A percentile compares a stretch with the other conserved stretches of the same genome.
phyloP scores from a whole-genome alignment of 805 yeast genomes.

The Yarrowia hollandica region DNA sequence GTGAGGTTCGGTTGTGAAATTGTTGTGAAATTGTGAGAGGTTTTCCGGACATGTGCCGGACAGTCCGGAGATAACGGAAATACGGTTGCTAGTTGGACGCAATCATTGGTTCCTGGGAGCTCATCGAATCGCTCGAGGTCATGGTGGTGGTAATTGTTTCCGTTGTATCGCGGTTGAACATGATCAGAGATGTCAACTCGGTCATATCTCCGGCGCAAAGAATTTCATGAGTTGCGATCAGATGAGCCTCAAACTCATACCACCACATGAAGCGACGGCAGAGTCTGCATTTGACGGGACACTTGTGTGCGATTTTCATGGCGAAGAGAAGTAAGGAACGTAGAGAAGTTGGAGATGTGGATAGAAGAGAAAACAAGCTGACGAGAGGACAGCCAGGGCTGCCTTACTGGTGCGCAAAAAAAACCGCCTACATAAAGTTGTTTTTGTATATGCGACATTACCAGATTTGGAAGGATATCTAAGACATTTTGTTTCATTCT shows the following conservation, averaged over 20 bases:
- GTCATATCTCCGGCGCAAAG: slow-evolving; percentile 18
- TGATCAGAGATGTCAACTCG: slow-evolving; percentile 3
- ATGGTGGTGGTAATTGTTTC: background rate
- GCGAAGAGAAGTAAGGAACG: too few species aligned
- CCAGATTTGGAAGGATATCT: background rate
- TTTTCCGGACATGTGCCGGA: too few species aligned
- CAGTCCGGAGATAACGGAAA: too few species aligned
- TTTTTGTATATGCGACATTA: slow-evolving; percentile 2
- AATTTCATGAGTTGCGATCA: slow-evolving; percentile 18
- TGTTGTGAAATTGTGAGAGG: too few species aligned
- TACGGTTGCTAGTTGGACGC: too few species aligned
- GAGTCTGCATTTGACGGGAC: slow-evolving; percentile 19
- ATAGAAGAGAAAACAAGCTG: too few species aligned
- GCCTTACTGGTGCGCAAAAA: slow-evolving; percentile 7
- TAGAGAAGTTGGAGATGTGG: too few species aligned
- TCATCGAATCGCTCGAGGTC: background rate
- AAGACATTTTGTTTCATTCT: slow-evolving; percentile 3
- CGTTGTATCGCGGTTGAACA: background rate
- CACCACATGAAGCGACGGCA: slow-evolving; percentile 23
- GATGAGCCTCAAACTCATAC: slow-evolving; percentile 19
- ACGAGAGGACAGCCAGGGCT: too few species aligned
- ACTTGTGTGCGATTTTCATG: slow-evolving; percentile 7
- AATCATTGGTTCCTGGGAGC: too few species aligned
- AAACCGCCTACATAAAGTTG: slow-evolving; percentile 4
- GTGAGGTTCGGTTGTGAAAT: too few species aligned